Percentiles rank a stretch among this genome's conserved stretches.
These are phyloP conservation scores for Solanum ossicruentum DNA, from an alignment of 257 asterid genomes.

Conservation along the genomic window DNA sequence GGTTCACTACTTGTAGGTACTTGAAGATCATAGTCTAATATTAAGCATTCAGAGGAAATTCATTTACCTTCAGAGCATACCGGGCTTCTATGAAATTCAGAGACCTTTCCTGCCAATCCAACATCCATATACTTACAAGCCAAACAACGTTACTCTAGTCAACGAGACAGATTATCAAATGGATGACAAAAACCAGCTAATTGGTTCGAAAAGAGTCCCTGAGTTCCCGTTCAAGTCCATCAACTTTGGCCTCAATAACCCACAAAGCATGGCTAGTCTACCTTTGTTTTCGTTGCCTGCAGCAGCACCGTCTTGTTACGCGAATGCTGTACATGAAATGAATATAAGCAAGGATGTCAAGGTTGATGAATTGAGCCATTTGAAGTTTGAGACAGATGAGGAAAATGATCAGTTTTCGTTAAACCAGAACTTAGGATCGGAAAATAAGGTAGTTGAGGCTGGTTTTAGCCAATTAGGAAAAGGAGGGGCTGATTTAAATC, in stretches of 20 bases:
- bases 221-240: slow-evolving; percentile 29
- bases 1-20: slow-evolving; percentile 21
- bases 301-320: slow-evolving; percentile 11
- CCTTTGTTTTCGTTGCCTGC: slow-evolving; percentile 42
- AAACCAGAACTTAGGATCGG: slow-evolving; percentile 5
- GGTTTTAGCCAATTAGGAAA: slow-evolving; percentile 13
- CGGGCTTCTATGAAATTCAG: slow-evolving; percentile 43
- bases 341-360: slow-evolving; percentile 1
- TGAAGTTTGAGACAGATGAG: slow-evolving; percentile 26
- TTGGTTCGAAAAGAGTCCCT: slow-evolving; percentile 34
- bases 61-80: slow-evolving; percentile 58
- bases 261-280: slow-evolving; percentile 20
- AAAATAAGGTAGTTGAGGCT: slow-evolving; percentile 9
- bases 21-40: slow-evolving; percentile 53
- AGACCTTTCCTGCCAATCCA: slow-evolving; percentile 38
- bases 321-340: slow-evolving; percentile 9
- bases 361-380: slow-evolving; percentile 6
- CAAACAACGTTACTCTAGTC: slow-evolving; percentile 8
- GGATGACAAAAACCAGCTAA: slow-evolving; percentile 16
- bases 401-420: slow-evolving; percentile 20
- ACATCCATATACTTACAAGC: slow-evolving; percentile 14
- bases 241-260: slow-evolving; percentile 37
- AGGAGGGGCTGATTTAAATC: slow-evolving; percentile 17
- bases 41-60: slow-evolving; percentile 60
- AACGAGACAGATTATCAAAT: slow-evolving; percentile 5